Conservation (phyloP, 2,329 filamentous ascomycete species). For the Talaromyces sp. region DNA sequence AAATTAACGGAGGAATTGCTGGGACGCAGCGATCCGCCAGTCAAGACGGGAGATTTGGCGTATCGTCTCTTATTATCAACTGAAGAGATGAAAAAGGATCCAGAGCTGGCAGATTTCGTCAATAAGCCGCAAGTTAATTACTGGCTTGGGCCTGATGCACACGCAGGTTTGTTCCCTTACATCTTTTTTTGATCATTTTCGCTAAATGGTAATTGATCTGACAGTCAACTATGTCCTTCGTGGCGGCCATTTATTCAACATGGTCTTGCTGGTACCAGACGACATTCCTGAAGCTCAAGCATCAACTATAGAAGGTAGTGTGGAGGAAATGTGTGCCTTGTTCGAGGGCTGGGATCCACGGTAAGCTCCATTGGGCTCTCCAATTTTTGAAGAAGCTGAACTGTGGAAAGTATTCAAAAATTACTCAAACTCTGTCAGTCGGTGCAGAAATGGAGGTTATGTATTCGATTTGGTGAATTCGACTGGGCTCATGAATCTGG, state of each 20-base stretch:
- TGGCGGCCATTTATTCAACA: constrained; percentile 38
- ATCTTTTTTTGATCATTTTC: neutral
- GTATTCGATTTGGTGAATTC: constrained; percentile 55
- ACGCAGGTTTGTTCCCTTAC: neutral
- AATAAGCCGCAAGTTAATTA: constrained; percentile 6
- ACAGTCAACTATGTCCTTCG: constrained; percentile 59
- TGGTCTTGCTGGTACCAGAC: constrained; percentile 63
- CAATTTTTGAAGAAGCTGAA: neutral
- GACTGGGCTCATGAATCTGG: constrained; percentile 28
- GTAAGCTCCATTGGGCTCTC: constrained; percentile 18
- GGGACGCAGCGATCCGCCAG: neutral
- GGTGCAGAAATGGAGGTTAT: constrained; percentile 61
- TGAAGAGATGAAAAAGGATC: neutral
- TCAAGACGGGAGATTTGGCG: constrained; percentile 1
- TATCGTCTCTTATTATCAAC: neutral
- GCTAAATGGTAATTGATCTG: neutral
- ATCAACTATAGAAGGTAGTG: constrained; percentile 48
- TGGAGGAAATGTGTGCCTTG: constrained; percentile 53
- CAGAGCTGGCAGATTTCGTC: neutral
- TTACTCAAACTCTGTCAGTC: constrained; percentile 56
- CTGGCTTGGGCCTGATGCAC: constrained; percentile 9
- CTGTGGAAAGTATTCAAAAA: constrained; percentile 39
- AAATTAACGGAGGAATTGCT: neutral
- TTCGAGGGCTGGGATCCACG: constrained; percentile 59
- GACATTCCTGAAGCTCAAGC: constrained; percentile 56